phyloP scores from a whole-genome alignment of 257 asterid species.

The Mitragyna speciosa region DNA sequence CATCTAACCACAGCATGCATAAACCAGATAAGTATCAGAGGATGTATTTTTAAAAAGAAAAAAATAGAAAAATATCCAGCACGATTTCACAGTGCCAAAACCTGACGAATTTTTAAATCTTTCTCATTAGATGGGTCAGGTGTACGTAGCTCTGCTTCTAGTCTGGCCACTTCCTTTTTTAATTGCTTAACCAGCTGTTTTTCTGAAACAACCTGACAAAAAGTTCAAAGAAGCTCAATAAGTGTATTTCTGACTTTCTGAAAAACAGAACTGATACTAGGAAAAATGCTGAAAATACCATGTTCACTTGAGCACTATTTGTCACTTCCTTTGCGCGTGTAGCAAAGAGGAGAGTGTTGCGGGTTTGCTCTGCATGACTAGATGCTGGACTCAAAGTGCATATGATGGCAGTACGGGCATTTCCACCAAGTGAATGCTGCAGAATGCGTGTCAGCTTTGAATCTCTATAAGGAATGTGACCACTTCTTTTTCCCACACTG shows the following conservation, averaged over 20 bases:
- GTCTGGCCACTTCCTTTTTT: constrained; percentile 95
- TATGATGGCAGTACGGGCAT: constrained; percentile 96
- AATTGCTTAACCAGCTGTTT: constrained; percentile 92
- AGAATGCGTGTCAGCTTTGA: constrained; percentile 93
- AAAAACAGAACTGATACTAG: not conserved
- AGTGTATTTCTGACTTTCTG: not conserved
- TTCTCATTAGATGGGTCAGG: constrained; percentile 77
- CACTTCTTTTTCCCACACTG: constrained; percentile 89
- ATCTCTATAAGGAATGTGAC: constrained; percentile 91
- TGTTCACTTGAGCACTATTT: constrained; percentile 86
- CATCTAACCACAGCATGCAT: constrained; percentile 49
- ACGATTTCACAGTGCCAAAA: constrained; percentile 27
- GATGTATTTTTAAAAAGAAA: not conserved
- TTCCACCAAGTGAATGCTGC: constrained; percentile 98
- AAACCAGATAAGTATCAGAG: constrained; percentile 17
- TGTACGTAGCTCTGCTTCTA: constrained; percentile 83
- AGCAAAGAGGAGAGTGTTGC: constrained; percentile 89
- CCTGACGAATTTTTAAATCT: constrained; percentile 77
- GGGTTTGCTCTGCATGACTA: constrained; percentile 85
- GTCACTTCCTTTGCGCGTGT: constrained; percentile 97
- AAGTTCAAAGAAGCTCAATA: constrained; percentile 5
- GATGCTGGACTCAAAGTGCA: constrained; percentile 97
- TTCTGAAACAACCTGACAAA: constrained; percentile 76
- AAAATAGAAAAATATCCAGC: not conserved
- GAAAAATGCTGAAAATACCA: constrained; percentile 46